Conservation (phyloP, 1,284 basidiomycete species). For the Coriolopsis trogii region DNA sequence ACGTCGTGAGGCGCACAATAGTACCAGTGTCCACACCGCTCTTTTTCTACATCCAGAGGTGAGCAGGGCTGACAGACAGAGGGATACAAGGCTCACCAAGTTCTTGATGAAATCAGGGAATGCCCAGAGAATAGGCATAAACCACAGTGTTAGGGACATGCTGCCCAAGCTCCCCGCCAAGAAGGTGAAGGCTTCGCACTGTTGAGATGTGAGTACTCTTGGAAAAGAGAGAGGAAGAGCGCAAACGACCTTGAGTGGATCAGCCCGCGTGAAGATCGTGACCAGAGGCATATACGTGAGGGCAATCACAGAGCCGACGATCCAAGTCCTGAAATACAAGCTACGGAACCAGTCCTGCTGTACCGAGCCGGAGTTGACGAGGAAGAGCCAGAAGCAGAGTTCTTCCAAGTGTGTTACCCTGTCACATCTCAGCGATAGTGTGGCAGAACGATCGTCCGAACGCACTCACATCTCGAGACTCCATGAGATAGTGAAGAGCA, state of each 20-base stretch:
- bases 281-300: constrained; percentile 69
- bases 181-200: constrained; percentile 74
- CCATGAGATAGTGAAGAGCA: constrained; percentile 69
- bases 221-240: neutral
- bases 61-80: constrained; percentile 4
- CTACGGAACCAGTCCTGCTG: constrained; percentile 79
- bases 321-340: constrained; percentile 71
- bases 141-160: constrained; percentile 67
- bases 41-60: constrained; percentile 39
- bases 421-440: neutral
- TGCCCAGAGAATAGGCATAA: constrained; percentile 67
- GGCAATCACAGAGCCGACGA: constrained; percentile 61
- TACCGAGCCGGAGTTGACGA: constrained; percentile 61
- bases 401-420: constrained; percentile 83
- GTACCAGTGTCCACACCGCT: constrained; percentile 65
- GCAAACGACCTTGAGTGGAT: constrained; percentile 57
- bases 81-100: constrained; percentile 46
- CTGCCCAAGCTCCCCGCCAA: constrained; percentile 70
- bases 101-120: constrained; percentile 67
- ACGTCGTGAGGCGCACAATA: constrained; percentile 71
- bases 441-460: neutral
- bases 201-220: neutral
- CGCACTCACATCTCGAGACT: constrained; percentile 67
- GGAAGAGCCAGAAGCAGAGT: constrained; percentile 81
- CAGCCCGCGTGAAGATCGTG: constrained; percentile 58